Conservation (phyloP, 108 stramenopile species). For the Parietichytrium sp. region DNA sequence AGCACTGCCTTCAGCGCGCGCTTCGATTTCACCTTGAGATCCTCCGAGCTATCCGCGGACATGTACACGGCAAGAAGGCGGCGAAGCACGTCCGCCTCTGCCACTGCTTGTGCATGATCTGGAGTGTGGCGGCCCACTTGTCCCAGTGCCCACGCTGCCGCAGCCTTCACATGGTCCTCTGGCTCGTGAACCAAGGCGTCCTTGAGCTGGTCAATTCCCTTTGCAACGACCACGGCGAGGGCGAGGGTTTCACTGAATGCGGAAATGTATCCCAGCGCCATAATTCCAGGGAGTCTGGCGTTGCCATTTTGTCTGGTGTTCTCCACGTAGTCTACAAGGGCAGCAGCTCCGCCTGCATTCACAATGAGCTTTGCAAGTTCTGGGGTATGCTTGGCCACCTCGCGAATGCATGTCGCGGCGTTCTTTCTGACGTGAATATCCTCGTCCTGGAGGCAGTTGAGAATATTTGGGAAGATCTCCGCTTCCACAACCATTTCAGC, state of each 20-base stretch:
- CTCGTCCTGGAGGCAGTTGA: slow-evolving; percentile 68
- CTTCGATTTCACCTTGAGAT: slow-evolving; percentile 65
- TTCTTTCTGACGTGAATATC: slow-evolving; percentile 68
- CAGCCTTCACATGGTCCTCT: slow-evolving; percentile 73
- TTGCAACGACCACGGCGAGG: slow-evolving; percentile 73
- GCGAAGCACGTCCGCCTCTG: slow-evolving; percentile 67
- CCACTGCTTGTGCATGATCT: slow-evolving; percentile 65
- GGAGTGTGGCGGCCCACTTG: slow-evolving; percentile 71
- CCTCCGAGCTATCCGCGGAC: slow-evolving; percentile 58
- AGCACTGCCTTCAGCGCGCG: slow-evolving; percentile 69
- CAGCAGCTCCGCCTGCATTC: slow-evolving; percentile 68
- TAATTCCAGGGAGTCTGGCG: slow-evolving; percentile 66
- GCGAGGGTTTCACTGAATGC: slow-evolving; percentile 72
- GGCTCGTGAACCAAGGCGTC: slow-evolving; percentile 73
- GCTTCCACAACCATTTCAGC: slow-evolving; percentile 75
- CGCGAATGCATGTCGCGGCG: slow-evolving; percentile 69
- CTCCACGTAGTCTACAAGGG: slow-evolving; percentile 68
- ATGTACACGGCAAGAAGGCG: slow-evolving; percentile 70
- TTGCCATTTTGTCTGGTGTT: slow-evolving; percentile 67
- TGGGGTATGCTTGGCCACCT: slow-evolving; percentile 72
- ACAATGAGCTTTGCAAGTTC: slow-evolving; percentile 73
- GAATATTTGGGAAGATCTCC: slow-evolving; percentile 71
- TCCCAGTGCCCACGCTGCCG: slow-evolving; percentile 67
- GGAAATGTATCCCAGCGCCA: slow-evolving; percentile 70
- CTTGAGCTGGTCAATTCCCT: slow-evolving; percentile 76